Evolutionary conservation across 2,329 filamentous ascomycete species (phyloP).

Genomic region (Penicillium sp.): DNA sequence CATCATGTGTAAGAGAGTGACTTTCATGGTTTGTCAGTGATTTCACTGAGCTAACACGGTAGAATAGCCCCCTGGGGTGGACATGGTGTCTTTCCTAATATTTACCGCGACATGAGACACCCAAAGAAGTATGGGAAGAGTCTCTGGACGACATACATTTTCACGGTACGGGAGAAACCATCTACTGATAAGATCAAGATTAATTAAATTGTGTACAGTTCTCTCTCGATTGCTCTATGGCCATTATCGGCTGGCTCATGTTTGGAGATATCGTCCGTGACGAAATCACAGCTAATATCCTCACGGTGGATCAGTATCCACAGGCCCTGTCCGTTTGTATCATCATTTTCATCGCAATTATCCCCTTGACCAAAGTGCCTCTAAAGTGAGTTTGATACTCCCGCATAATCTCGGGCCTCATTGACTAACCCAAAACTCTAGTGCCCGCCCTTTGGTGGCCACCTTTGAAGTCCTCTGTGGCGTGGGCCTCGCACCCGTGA

Average conservation of each 20-base stretch:
- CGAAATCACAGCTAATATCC: conserved; percentile 89
- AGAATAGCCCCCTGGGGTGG: conserved; percentile 68
- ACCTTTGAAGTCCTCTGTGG: conserved; percentile 83
- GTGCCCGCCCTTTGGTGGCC: conserved; percentile 81
- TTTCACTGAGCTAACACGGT: neutral
- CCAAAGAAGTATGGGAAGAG: conserved; percentile 79
- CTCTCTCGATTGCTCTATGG: conserved; percentile 79
- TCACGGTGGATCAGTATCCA: conserved; percentile 76
- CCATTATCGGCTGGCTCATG: conserved; percentile 87
- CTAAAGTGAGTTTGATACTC: conserved; percentile 63
- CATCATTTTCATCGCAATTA: conserved; percentile 86
- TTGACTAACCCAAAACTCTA: conserved; percentile 40
- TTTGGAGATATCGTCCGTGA: conserved; percentile 89
- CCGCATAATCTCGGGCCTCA: neutral
- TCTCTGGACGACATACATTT: conserved; percentile 80
- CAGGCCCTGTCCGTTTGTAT: conserved; percentile 75
- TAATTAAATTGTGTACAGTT: conserved; percentile 58
- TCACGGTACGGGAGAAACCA: conserved; percentile 66
- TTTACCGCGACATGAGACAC: conserved; percentile 78
- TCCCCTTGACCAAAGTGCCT: conserved; percentile 94
- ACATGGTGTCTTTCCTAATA: conserved; percentile 81
- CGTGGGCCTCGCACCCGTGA: conserved; percentile 61
- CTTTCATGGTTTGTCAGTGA: neutral
- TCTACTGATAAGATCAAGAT: conserved; percentile 7
- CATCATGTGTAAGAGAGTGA: conserved; percentile 69